Evolutionary conservation across 2,329 filamentous ascomycete genomes (phyloP), one percentile per base, ranked within the genome.

Genomic region (Verticillium longisporum): DNA sequence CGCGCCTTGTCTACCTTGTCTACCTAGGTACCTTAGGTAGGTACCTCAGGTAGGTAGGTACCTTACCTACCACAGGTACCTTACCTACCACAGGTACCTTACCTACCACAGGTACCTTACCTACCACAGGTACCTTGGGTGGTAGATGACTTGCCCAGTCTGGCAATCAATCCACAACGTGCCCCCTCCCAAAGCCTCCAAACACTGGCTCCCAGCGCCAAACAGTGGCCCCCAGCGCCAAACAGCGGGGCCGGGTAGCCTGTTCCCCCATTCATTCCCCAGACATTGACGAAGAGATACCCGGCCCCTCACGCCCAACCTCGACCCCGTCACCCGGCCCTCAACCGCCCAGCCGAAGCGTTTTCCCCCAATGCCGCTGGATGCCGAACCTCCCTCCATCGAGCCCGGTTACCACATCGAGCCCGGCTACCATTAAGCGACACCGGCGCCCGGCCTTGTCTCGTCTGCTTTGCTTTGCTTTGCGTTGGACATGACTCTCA

Each of bases 351-450:
- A 57, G 62, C 62, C 41, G n/a, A 21, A 50, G 11, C 32, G 2
- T 1, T 33, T n/a, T 7, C 9, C 54, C 57, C 15, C 50, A 62
- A 65, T 63, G 63, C 64, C 64, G 64, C 55, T 53, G 55, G 31
- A 62, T 62, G 63, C 64, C 64, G 64, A 65, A 58, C 57, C 55
- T 36, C 58, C 55, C 62, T n/a, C n/a, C n/a, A n/a, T n/a, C n/a
- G n/a, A n/a, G n/a, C n/a, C n/a, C n/a, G n/a, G n/a, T n/a, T n/a
- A n/a, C n/a, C n/a, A n/a, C n/a, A 56, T 53, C 57, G 32, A 18
- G 54, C 34, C 37, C 33, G 60, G 60, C 37, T 59, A 61, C 14
- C 45, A 26, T 57, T 57, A 57, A 31, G 56, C 56, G 56, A 57
- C 6, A n/a, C 53, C 26, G 26, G 26, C 26, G 34, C 34, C 34